A percentile compares a stretch with the other conserved stretches of the same genome.
Conservation (phyloP, 176 grass and related monocot genomes). For the Oryza officinalis region DNA sequence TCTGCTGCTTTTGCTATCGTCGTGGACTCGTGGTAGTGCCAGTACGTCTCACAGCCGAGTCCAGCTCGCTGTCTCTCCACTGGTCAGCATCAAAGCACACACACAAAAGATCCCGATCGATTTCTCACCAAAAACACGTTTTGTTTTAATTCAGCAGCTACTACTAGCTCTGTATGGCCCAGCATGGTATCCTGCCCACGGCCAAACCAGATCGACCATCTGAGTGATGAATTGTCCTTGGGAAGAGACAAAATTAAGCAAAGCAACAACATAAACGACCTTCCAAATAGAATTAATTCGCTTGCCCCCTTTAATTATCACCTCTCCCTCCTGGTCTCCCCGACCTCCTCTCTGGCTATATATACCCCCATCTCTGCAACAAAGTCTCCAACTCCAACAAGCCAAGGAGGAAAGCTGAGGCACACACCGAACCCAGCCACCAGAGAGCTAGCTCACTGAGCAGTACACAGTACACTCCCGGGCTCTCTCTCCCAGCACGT, state of each 20-base stretch:
- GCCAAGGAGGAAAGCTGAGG: background rate
- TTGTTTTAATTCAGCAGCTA: background rate
- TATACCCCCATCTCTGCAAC: conserved; percentile 9
- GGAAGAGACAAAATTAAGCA: background rate
- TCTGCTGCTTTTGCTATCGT: background rate
- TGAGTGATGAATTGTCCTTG: background rate
- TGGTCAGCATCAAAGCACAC: conserved; percentile 12
- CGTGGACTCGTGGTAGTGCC: background rate
- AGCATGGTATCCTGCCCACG: background rate
- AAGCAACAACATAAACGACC: background rate
- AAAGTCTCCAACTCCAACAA: background rate
- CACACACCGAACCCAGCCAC: background rate
- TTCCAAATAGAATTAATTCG: background rate
- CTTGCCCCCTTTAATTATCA: background rate
- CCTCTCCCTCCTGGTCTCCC: background rate
- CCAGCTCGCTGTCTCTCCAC: conserved; percentile 30
- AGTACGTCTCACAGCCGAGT: conserved; percentile 24
- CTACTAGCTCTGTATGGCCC: background rate
- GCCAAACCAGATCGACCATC: background rate
- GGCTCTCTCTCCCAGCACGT: conserved; percentile 13
- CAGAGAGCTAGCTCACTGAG: background rate
- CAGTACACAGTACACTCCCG: background rate
- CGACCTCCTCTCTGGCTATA: conserved; percentile 4
- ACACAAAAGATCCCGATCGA: conserved; percentile 18
- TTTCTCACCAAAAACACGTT: conserved; percentile 52